phyloP scores from a whole-genome alignment of 371 early-diverging fungal species.

The Apophysomyces sp. region DNA sequence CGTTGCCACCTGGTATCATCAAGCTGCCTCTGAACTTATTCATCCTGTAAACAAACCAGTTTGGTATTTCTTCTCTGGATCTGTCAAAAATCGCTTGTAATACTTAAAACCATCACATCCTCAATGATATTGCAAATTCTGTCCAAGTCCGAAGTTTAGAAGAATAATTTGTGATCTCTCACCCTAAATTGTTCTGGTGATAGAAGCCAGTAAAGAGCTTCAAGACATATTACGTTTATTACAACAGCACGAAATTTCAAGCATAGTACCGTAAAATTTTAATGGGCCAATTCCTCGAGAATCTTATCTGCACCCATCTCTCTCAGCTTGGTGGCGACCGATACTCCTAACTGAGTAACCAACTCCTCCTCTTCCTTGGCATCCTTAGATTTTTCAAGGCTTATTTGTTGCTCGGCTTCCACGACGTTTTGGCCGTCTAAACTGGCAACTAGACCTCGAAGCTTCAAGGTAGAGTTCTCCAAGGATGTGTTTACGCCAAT shows the following conservation, averaged over 20 bases:
- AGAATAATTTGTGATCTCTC: too few relatives aligned
- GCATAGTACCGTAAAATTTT: background rate
- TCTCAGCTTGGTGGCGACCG: conserved; percentile 28
- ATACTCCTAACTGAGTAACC: conserved; percentile 24
- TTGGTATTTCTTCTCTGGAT: background rate
- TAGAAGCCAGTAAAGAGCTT: too few relatives aligned
- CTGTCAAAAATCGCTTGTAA: background rate
- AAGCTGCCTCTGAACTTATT: background rate
- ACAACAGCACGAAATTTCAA: too few relatives aligned
- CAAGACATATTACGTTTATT: too few relatives aligned
- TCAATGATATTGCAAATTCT: too few relatives aligned
- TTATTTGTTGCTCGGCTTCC: conserved; percentile 42
- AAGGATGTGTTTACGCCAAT: conserved; percentile 83
- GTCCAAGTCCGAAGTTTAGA: too few relatives aligned
- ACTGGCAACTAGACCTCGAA: conserved; percentile 68
- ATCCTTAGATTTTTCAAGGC: conserved; percentile 29
- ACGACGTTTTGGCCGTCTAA: conserved; percentile 67
- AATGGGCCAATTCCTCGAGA: conserved; percentile 30
- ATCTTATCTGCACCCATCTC: conserved; percentile 37
- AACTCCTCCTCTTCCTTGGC: conserved; percentile 28
- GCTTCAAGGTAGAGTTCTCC: conserved; percentile 38
- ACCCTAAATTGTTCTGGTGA: too few relatives aligned
- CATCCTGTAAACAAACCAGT: background rate
- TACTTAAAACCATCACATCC: background rate
- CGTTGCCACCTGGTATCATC: background rate